A percentile compares a stretch with the other conserved stretches of the same genome.
These are phyloP conservation scores for Ceratorhiza oryzae-sativae DNA, from an alignment of 1,284 basidiomycete species.

Conservation along the genomic window DNA sequence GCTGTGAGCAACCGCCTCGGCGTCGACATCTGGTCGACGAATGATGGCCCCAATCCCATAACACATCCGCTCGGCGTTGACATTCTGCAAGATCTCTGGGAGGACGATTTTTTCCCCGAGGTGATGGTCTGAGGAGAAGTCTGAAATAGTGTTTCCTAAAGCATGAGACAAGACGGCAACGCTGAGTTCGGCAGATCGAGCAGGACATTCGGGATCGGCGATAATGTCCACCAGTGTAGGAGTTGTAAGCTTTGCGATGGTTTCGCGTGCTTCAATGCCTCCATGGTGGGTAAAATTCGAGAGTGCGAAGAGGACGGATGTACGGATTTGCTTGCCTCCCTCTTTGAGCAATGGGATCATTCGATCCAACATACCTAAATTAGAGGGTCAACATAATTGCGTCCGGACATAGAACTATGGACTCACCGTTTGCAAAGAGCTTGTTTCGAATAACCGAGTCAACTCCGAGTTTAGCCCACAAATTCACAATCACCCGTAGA, in stretches of 20 bases:
- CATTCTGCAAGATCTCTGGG: background rate
- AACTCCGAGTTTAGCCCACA: slow-evolving; percentile 29
- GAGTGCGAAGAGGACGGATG: slow-evolving; percentile 25
- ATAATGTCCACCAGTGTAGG: slow-evolving; percentile 21
- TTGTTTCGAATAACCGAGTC: slow-evolving; percentile 21
- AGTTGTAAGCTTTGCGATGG: slow-evolving; percentile 11
- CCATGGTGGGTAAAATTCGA: slow-evolving; percentile 33
- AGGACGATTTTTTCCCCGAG: background rate
- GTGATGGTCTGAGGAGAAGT: background rate
- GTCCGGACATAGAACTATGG: background rate
- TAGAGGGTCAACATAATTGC: background rate
- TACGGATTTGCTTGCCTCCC: slow-evolving; percentile 11
- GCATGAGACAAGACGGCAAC: slow-evolving; percentile 14
- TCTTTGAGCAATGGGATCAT: slow-evolving; percentile 21
- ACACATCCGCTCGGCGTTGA: slow-evolving; percentile 6
- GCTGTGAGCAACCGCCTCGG: slow-evolving; percentile 10
- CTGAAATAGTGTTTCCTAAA: background rate
- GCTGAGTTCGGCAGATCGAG: slow-evolving; percentile 21
- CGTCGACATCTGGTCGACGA: slow-evolving; percentile 24
- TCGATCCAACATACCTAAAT: slow-evolving; percentile 23
- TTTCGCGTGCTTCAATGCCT: slow-evolving; percentile 10
- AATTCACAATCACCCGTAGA: slow-evolving; percentile 15
- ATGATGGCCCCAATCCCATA: slow-evolving; percentile 16
- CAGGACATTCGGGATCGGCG: slow-evolving; percentile 6
- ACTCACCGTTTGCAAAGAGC: slow-evolving; percentile 19